These are phyloP conservation scores for Symbiodinium natans DNA, from an alignment of 73 alveolate species.

Conservation along the genomic window DNA sequence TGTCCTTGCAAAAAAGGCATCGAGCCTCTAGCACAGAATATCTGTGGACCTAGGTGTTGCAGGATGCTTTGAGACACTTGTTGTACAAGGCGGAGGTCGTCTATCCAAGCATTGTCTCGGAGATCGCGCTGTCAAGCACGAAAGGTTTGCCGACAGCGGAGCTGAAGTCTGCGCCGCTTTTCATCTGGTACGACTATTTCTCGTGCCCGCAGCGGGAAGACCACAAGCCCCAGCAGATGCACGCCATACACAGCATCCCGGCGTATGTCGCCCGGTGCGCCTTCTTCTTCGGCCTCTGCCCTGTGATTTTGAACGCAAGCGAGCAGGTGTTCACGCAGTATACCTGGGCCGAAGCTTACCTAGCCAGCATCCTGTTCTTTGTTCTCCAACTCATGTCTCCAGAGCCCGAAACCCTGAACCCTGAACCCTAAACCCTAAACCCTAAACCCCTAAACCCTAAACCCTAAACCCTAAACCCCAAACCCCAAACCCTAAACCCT, in stretches of 20 bases:
- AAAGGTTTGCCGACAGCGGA: neutral
- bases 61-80: slow-evolving; percentile 31
- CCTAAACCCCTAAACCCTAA: no score
- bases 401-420: no score
- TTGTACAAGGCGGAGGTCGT: neutral
- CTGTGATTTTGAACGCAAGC: neutral
- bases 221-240: neutral
- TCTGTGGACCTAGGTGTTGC: no score
- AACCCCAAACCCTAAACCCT: no score
- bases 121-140: neutral
- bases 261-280: slow-evolving; percentile 14
- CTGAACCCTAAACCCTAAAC: no score
- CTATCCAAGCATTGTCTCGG: neutral
- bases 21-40: no score
- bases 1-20: no score
- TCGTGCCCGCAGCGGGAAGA: neutral
- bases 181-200: neutral
- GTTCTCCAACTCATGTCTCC: no score
- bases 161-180: neutral
- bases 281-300: slow-evolving; percentile 31
- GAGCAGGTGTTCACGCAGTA: neutral
- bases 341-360: no score
- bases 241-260: slow-evolving; percentile 19
- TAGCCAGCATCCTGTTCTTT: no score
- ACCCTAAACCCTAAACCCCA: no score